Percentiles rank a stretch among this genome's conserved stretches.
These are phyloP conservation scores for Moesziomyces aphidis DNA, from an alignment of 1,284 basidiomycete genomes.

Conservation along the genomic window DNA sequence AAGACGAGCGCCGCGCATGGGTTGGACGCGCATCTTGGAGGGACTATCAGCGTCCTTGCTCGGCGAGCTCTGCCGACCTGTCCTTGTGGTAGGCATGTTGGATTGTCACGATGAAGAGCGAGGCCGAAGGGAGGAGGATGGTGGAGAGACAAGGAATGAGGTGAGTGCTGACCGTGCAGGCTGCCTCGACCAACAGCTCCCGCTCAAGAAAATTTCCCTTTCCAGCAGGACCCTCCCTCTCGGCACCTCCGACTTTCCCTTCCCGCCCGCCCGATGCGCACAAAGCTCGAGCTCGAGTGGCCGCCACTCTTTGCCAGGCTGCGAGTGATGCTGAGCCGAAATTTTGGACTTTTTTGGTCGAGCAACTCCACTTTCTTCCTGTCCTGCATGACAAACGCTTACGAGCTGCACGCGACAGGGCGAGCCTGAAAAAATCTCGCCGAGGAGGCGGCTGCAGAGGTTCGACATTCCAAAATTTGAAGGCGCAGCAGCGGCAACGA, in stretches of 20 bases:
- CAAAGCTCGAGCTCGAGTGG: too few relatives aligned
- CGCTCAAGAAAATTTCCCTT: not conserved
- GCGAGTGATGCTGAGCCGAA: not conserved
- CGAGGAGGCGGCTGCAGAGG: not conserved
- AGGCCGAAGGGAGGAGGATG: not conserved
- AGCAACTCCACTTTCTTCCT: slow-evolving; percentile 25
- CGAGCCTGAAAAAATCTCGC: slow-evolving; percentile 13
- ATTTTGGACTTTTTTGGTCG: slow-evolving; percentile 4
- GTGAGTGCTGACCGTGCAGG: not conserved
- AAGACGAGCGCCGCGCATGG: slow-evolving; percentile 41
- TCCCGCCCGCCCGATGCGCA: too few relatives aligned
- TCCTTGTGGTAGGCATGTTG: slow-evolving; percentile 38
- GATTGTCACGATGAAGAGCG: not conserved
- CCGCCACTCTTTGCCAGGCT: too few relatives aligned
- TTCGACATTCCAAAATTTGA: not conserved
- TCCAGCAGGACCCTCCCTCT: not conserved
- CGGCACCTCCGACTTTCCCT: too few relatives aligned
- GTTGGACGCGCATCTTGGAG: slow-evolving; percentile 41
- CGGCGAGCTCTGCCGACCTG: slow-evolving; percentile 44
- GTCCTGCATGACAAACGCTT: slow-evolving; percentile 19
- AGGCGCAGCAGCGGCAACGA: not conserved
- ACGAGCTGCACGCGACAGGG: slow-evolving; percentile 3
- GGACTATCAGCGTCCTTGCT: slow-evolving; percentile 31
- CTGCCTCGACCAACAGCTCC: not conserved
- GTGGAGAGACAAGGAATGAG: not conserved